Conservation (phyloP, 768 basidiomycete genomes). For the Suillus lakei region DNA sequence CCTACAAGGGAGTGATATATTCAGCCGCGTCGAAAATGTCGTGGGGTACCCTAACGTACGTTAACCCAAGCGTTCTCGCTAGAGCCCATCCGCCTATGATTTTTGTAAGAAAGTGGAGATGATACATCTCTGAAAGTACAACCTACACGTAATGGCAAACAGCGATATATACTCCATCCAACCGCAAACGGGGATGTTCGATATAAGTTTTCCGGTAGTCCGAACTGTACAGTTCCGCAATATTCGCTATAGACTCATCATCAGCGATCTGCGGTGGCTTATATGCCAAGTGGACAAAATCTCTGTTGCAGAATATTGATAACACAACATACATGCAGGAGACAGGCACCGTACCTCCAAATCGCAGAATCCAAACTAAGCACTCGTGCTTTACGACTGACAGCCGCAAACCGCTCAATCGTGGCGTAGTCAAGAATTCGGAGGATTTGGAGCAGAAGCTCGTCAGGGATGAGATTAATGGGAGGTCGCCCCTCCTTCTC, state of each 20-base stretch:
- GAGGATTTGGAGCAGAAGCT: constrained; percentile 74
- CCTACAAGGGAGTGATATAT: constrained; percentile 42
- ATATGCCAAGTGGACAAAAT: constrained; percentile 68
- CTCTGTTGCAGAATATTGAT: constrained; percentile 42
- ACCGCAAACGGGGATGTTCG: constrained; percentile 82
- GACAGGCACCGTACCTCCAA: constrained; percentile 66
- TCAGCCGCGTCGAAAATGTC: constrained; percentile 4
- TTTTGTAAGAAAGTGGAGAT: constrained; percentile 13
- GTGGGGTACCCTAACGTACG: constrained; percentile 47
- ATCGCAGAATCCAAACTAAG: constrained; percentile 70
- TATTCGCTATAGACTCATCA: constrained; percentile 48
- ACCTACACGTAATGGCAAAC: constrained; percentile 86
- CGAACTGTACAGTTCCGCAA: constrained; percentile 56
- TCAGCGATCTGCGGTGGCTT: constrained; percentile 75
- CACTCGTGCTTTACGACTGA: constrained; percentile 75
- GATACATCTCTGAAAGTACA: constrained; percentile 15
- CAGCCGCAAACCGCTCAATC: constrained; percentile 78
- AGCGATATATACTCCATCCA: constrained; percentile 91
- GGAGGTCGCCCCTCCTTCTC: constrained; percentile 57
- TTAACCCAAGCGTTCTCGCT: constrained; percentile 90
- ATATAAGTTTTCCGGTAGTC: constrained; percentile 81
- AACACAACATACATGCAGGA: not conserved
- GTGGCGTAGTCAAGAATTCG: constrained; percentile 64
- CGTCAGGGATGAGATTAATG: constrained; percentile 71
- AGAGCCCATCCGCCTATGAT: constrained; percentile 66